Percentiles rank a stretch among this genome's conserved stretches.
phyloP scores from a whole-genome alignment of 345 rosid genomes.

The Corymbia maculata region DNA sequence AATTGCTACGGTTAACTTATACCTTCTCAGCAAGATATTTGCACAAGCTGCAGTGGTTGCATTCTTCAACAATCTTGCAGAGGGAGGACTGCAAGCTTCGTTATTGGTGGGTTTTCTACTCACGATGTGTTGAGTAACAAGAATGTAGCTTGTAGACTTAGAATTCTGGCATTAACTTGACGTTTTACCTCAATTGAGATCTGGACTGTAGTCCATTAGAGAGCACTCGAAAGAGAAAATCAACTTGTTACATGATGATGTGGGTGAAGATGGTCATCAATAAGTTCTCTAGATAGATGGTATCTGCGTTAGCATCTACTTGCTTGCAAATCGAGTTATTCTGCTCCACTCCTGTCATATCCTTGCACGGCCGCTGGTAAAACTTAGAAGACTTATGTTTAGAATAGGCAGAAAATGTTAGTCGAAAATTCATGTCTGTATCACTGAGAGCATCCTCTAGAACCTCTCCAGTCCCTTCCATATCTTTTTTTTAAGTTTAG shows the following conservation, averaged over 20 bases:
- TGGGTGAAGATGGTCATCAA: background rate
- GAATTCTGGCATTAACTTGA: background rate
- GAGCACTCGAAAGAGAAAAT: background rate
- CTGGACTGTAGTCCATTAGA: background rate
- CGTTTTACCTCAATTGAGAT: background rate
- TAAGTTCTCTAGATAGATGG: background rate
- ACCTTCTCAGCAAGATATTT: slow-evolving; percentile 45
- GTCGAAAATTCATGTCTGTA: background rate
- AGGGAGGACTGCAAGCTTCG: slow-evolving; percentile 55
- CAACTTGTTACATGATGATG: background rate
- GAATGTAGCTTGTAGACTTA: background rate
- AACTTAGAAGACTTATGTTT: background rate
- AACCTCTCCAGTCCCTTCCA: background rate
- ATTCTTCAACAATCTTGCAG: slow-evolving; percentile 63
- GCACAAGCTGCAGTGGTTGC: slow-evolving; percentile 64
- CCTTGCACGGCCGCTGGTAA: background rate
- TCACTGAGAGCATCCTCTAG: background rate
- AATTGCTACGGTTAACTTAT: background rate
- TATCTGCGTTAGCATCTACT: background rate
- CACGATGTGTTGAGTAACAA: background rate
- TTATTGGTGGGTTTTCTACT: slow-evolving; percentile 28
- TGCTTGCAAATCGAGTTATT: background rate
- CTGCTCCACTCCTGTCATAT: background rate
- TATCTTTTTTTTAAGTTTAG: background rate
- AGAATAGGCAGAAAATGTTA: background rate